Base-by-base conservation (phyloP, 495 filamentous ascomycete species). In the Schizothecium vesticola region DNA sequence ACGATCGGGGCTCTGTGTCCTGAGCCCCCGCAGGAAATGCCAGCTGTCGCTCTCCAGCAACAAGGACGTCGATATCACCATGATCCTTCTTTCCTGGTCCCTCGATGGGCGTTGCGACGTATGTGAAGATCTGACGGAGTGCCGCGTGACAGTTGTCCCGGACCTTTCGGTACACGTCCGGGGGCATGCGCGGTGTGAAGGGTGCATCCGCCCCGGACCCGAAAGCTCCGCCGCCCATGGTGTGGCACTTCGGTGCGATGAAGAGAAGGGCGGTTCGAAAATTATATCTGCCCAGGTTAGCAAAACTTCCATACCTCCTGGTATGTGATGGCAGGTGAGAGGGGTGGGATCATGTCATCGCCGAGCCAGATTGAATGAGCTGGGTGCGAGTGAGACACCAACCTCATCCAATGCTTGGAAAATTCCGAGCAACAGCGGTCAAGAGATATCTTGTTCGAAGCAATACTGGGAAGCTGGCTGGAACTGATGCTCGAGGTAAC, bases 221-320 rank as follows among this genome's bases (percentile, higher is more conserved):
- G 69, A 90, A 90, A 1, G 84, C 84, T 8, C 74, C 76, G 5
- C 88, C 88, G 4, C 88, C 88, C 88, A 90, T 90, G 25, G 8
- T 24, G 31, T 0, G 5, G 36, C 7, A 3, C 7, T 16, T 56
- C 0, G 9, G 31, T 3, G 12, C 22, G 59, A 16, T 31, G 26
- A 24, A 28, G 22, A 19, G 26, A 26, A 2, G 24, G 28, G 7
- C n/a, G 12, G 24, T 23, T n/a, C 24, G 25, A n/a, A 31, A 61
- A 10, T n/a, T 12, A 25, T 61, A 61, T n/a, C 25, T 28, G n/a
- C 8, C 1, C 8, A 10, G 10, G 28, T 28, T 16, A 61, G 43
- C 19, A 0, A 8, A 2, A 7, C 9, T 51, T n/a, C 12, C 13
- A 6, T 43, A 12, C 4, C 13, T 13, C 3, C 13, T 16, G 33